A percentile compares a stretch with the other conserved stretches of the same genome.
Evolutionary conservation across 257 asterid genomes (phyloP).

Genomic region (Lavandula angustifolia): DNA sequence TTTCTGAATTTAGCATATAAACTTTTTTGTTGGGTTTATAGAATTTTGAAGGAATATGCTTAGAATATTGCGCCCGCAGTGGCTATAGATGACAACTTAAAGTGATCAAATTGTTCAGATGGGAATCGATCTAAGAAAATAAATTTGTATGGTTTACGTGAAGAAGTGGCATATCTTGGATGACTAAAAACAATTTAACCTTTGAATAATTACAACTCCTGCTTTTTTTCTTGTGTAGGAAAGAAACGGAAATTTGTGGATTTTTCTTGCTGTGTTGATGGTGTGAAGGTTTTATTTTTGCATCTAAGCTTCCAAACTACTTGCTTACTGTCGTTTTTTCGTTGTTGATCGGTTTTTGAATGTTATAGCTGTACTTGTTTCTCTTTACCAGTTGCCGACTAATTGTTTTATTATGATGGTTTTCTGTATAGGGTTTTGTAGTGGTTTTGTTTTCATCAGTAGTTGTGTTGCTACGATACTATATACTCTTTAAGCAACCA

Average conservation of each 20-base stretch:
- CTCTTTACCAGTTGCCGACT: neutral
- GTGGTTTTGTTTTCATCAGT: constrained; percentile 8
- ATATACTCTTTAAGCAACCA: neutral
- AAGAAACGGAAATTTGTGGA: neutral
- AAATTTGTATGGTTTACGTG: neutral
- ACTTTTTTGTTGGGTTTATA: neutral
- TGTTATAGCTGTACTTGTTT: neutral
- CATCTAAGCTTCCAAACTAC: constrained; percentile 5
- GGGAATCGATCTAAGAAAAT: neutral
- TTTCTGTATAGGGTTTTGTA: constrained; percentile 1
- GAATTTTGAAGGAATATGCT: neutral
- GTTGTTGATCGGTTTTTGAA: neutral
- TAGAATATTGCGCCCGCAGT: neutral
- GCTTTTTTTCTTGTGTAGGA: neutral
- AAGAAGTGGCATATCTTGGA: neutral
- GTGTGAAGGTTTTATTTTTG: constrained; percentile 7
- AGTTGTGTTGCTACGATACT: neutral
- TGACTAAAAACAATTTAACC: neutral
- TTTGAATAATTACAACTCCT: neutral
- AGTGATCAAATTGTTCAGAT: neutral
- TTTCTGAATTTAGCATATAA: neutral
- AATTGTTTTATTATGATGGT: neutral
- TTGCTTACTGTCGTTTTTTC: constrained; percentile 2
- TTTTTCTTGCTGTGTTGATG: neutral
- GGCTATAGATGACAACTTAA: neutral